phyloP scores from a whole-genome alignment of 352 stramenopile species.

The Globisporangium parvum region DNA sequence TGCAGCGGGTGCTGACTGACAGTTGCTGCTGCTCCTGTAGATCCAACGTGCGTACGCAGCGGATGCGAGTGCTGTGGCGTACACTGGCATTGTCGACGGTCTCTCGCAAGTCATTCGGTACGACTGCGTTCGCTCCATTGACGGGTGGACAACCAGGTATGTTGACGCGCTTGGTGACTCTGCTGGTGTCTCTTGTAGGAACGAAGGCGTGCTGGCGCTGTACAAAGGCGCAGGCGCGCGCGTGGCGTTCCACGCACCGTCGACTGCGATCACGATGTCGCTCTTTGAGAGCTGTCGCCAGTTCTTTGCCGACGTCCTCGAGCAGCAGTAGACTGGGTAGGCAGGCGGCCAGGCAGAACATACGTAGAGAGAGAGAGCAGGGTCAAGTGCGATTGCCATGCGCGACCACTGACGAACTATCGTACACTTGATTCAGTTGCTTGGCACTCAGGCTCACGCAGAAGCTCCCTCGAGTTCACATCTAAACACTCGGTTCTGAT shows the following conservation, averaged over 20 bases:
- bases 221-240: constrained; percentile 94
- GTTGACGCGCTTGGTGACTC: neutral
- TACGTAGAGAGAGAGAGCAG: too few relatives aligned
- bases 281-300: constrained; percentile 90
- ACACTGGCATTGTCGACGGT: constrained; percentile 82
- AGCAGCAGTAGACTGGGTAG: constrained; percentile 17
- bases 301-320: constrained; percentile 43
- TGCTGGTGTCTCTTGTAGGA: constrained; percentile 27
- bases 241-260: constrained; percentile 93
- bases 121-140: constrained; percentile 13
- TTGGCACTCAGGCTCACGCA: too few relatives aligned
- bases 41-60: constrained; percentile 43
- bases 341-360: too few relatives aligned
- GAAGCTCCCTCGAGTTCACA: too few relatives aligned
- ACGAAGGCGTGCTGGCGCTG: constrained; percentile 86
- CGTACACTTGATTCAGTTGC: too few relatives aligned
- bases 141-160: too few relatives aligned
- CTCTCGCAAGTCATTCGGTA: constrained; percentile 74
- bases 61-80: constrained; percentile 24
- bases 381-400: constrained; percentile 36
- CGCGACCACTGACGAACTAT: constrained; percentile 9
- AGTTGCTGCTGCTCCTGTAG: constrained; percentile 16
- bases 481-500: too few relatives aligned
- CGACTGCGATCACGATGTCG: constrained; percentile 96
- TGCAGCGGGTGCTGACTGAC: neutral